Base-by-base conservation (phyloP, 2,329 filamentous ascomycete genomes). In the Aspergillus pseudotamarii region DNA sequence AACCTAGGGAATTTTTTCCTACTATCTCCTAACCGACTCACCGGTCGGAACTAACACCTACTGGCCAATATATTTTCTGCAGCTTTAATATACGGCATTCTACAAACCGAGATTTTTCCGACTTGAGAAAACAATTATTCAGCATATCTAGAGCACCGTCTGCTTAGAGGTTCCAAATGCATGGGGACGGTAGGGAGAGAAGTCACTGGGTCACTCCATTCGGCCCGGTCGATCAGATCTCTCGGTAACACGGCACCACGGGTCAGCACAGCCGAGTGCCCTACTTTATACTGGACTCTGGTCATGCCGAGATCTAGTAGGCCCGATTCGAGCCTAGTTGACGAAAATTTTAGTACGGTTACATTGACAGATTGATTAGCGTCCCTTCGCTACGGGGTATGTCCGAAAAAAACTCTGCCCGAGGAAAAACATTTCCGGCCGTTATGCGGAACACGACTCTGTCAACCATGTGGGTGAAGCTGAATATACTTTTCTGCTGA, bases 151-250 rank as follows among this genome's bases (percentile, higher is more conserved):
- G 8, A 12, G 48, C 21, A 32, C 16, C 48, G 30, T 32, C 45
- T 46, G 43, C 14, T 46, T 46, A 21, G 43, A 32, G 19, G 5
- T n/a, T 26, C 14, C 32, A 41, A 30, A 21, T 38, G 32, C 21
- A 58, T 38, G 26, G 45, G 28, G 30, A 58, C 45, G 30, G 21
- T 34, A 57, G 28, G 28, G 28, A 58, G 34, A 32, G 16, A 51
- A 38, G 26, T 54, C 28, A 30, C 57, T 64, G 59, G 62, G 55
- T 64, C 62, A 57, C 56, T 43, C 36, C 43, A 51, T 63, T 41
- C 64, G 64, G 64, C 48, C 62, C 64, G 64, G 64, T 46, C 53
- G 64, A 66, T 66, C 64, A 64, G 38, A 53, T 45, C 50, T 58
- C 41, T 59, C 61, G 61, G 64, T 41, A 62, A 45, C 57, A 58